Evolutionary conservation across 768 basidiomycete species (phyloP).

Genomic region (Amanita polypyramis): DNA sequence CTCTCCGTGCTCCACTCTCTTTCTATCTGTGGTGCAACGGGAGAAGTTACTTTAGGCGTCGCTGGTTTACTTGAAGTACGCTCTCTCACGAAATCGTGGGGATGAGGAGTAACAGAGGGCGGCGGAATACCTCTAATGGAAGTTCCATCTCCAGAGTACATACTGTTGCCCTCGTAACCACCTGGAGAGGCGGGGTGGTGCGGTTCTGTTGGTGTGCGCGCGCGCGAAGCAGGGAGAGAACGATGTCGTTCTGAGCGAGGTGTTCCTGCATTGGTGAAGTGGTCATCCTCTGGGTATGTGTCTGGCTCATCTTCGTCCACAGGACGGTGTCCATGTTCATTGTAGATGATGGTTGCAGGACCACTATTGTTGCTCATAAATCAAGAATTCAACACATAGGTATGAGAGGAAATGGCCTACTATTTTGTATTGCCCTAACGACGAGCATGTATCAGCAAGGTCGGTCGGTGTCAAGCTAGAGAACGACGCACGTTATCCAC

Average conservation of each 20-base stretch:
- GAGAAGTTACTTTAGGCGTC: background rate
- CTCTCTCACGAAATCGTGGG: constrained; percentile 3
- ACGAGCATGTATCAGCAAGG: constrained; percentile 5
- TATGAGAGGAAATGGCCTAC: constrained; percentile 28
- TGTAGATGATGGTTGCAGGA: constrained; percentile 73
- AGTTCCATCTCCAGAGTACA: background rate
- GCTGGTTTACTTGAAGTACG: constrained; percentile 1
- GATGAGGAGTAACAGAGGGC: background rate
- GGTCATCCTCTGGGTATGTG: constrained; percentile 55
- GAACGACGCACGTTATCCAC: constrained; percentile 53
- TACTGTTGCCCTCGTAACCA: constrained; percentile 14
- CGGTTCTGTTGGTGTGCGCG: constrained; percentile 37
- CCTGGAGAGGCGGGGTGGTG: constrained; percentile 18
- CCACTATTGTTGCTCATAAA: constrained; percentile 33
- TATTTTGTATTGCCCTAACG: constrained; percentile 58
- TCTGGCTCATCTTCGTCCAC: constrained; percentile 63
- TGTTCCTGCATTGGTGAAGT: constrained; percentile 19
- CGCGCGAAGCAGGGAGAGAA: constrained; percentile 40
- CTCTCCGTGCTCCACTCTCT: constrained; percentile 4
- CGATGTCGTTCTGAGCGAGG: constrained; percentile 30
- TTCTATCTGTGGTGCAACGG: background rate
- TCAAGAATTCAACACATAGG: background rate
- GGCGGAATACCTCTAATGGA: constrained; percentile 4
- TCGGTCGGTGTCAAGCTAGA: background rate
- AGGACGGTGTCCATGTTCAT: constrained; percentile 63